phyloP scores from a whole-genome alignment of 2,329 filamentous ascomycete species.

The Trichoderma koningiopsis region DNA sequence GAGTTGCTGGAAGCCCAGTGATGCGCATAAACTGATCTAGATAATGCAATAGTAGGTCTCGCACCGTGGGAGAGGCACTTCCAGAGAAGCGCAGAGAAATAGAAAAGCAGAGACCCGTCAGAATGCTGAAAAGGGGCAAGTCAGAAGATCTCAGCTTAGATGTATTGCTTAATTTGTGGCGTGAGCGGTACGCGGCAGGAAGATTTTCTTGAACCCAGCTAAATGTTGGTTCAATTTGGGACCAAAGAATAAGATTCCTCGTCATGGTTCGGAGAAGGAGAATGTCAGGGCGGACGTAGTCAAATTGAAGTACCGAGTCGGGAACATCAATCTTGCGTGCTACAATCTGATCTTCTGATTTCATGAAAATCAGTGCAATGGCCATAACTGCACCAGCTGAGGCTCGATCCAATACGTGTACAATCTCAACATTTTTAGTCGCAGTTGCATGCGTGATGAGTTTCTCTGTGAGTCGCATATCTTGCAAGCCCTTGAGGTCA shows the following conservation, averaged over 20 bases:
- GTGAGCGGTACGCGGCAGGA: constrained; percentile 66
- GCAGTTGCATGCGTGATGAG: constrained; percentile 83
- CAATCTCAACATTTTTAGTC: constrained; percentile 86
- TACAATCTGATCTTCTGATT: constrained; percentile 83
- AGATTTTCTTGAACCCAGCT: constrained; percentile 77
- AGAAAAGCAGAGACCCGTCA: constrained; percentile 84
- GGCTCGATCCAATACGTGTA: constrained; percentile 90
- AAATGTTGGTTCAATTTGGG: constrained; percentile 70
- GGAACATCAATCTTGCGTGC: constrained; percentile 93
- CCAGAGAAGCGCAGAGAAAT: constrained; percentile 75
- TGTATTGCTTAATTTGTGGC: constrained; percentile 62
- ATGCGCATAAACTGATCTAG: constrained; percentile 85
- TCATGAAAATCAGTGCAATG: constrained; percentile 92
- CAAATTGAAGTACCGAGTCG: constrained; percentile 86
- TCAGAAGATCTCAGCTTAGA: constrained; percentile 74
- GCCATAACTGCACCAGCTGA: constrained; percentile 93
- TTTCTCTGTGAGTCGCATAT: constrained; percentile 90
- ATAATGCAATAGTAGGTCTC: constrained; percentile 81
- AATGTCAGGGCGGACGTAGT: constrained; percentile 92
- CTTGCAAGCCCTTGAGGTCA: constrained; percentile 84
- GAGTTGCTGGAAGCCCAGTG: constrained; percentile 56
- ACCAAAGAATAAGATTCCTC: constrained; percentile 92
- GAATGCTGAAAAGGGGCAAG: constrained; percentile 88
- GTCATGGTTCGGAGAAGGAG: constrained; percentile 87
- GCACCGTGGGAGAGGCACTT: constrained; percentile 67